A percentile compares a stretch with the other conserved stretches of the same genome.
These are phyloP conservation scores for Cryphonectria japonica DNA, from an alignment of 2,329 filamentous ascomycete species.

Conservation along the genomic window DNA sequence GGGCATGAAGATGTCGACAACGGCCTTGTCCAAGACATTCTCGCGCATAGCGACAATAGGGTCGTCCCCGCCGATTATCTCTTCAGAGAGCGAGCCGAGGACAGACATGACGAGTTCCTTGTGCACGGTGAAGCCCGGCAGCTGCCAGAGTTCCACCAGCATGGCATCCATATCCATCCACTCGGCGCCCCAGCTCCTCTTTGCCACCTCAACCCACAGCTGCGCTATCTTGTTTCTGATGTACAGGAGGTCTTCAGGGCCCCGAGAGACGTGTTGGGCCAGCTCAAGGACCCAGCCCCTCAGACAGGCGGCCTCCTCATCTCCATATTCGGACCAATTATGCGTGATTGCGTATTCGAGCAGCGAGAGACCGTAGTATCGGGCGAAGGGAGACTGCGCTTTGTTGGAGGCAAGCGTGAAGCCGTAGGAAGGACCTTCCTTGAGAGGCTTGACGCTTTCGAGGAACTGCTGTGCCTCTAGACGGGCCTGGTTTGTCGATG, in stretches of 20 bases:
- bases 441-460: slow-evolving; percentile 79
- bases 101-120: slow-evolving; percentile 89
- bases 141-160: slow-evolving; percentile 82
- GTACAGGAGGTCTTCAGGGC: slow-evolving; percentile 72
- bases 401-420: slow-evolving; percentile 79
- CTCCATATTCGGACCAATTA: slow-evolving; percentile 74
- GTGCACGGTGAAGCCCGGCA: slow-evolving; percentile 62
- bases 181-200: slow-evolving; percentile 87
- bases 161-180: slow-evolving; percentile 95
- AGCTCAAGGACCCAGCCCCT: slow-evolving; percentile 80
- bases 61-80: slow-evolving; percentile 91
- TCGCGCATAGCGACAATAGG: slow-evolving; percentile 81
- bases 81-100: slow-evolving; percentile 89
- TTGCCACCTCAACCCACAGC: slow-evolving; percentile 93
- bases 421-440: slow-evolving; percentile 82
- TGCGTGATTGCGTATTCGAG: slow-evolving; percentile 90
- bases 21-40: slow-evolving; percentile 81
- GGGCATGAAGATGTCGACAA: slow-evolving; percentile 93
- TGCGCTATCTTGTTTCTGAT: slow-evolving; percentile 92
- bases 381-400: slow-evolving; percentile 76
- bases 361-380: slow-evolving; percentile 91
- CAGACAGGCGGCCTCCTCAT: slow-evolving; percentile 69
- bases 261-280: slow-evolving; percentile 67
- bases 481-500: slow-evolving; percentile 80
- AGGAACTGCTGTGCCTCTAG: slow-evolving; percentile 84